Conservation (phyloP, 345 rosid genomes). For the Pugionium cornutum region DNA sequence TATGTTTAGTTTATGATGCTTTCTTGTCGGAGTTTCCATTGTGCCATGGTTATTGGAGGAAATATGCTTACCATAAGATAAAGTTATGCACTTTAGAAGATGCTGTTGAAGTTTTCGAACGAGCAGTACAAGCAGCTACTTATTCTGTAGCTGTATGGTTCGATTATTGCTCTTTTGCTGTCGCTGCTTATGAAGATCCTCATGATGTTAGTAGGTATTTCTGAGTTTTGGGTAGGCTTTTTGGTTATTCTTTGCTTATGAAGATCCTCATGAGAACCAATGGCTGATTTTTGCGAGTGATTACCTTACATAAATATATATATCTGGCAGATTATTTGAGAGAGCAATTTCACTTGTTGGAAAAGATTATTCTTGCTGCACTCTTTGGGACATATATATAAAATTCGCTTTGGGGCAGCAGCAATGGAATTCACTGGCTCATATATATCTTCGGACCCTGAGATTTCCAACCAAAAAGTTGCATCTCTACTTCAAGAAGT, state of each 20-base stretch:
- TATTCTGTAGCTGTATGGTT: conserved; percentile 77
- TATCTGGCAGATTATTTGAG: conserved; percentile 64
- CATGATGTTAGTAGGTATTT: conserved; percentile 71
- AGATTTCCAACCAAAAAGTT: conserved; percentile 75
- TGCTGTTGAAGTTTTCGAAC: conserved; percentile 72
- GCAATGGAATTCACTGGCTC: conserved; percentile 71
- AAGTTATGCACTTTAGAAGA: conserved; percentile 55
- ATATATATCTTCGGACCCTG: conserved; percentile 62
- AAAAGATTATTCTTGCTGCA: conserved; percentile 71
- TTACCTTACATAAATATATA: background rate
- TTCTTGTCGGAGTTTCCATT: conserved; percentile 80
- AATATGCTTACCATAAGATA: conserved; percentile 63
- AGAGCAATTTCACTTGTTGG: conserved; percentile 79
- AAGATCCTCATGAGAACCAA: too few species aligned
- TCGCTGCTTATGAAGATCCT: conserved; percentile 64
- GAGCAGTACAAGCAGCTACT: conserved; percentile 66
- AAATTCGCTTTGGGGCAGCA: conserved; percentile 61
- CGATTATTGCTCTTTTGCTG: conserved; percentile 65
- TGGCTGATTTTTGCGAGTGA: background rate
- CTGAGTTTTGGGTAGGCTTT: conserved; percentile 22
- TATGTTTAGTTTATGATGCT: conserved; percentile 67
- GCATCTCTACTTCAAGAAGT: conserved; percentile 69
- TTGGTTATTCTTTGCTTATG: conserved; percentile 5
- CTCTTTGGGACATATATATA: conserved; percentile 80
- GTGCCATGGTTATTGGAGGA: conserved; percentile 91